A percentile compares a stretch with the other conserved stretches of the same genome.
These are phyloP conservation scores for Coemansia sp. DNA, from an alignment of 192 early-diverging fungal species.

Conservation along the genomic window DNA sequence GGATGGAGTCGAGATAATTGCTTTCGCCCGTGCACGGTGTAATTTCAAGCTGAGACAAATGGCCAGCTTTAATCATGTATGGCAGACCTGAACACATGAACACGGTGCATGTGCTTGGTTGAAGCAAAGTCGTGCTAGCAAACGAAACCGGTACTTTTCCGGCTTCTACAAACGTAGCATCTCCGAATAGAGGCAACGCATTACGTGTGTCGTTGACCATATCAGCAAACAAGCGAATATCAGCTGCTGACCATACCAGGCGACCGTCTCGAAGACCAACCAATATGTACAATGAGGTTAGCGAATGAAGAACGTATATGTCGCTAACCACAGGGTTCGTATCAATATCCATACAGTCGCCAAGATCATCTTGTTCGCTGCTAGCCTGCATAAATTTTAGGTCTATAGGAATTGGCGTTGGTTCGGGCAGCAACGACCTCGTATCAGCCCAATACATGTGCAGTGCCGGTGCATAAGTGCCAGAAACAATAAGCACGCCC, in stretches of 20 bases:
- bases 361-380: neutral
- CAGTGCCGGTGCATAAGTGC: slow-evolving; percentile 21
- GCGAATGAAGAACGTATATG: slow-evolving; percentile 16
- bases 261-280: slow-evolving; percentile 36
- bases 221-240: neutral
- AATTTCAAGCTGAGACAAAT: slow-evolving; percentile 8
- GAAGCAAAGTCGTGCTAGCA: neutral
- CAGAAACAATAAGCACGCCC: slow-evolving; percentile 8
- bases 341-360: slow-evolving; percentile 11
- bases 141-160: slow-evolving; percentile 7
- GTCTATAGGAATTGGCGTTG: neutral
- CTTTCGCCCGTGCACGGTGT: slow-evolving; percentile 15
- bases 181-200: neutral
- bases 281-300: slow-evolving; percentile 12
- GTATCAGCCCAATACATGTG: slow-evolving; percentile 8
- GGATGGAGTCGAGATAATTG: neutral
- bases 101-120: neutral
- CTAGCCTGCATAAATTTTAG: neutral
- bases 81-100: slow-evolving; percentile 5
- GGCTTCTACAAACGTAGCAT: neutral
- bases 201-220: neutral
- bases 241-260: neutral
- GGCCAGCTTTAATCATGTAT: slow-evolving; percentile 2
- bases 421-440: neutral
- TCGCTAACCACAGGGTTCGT: slow-evolving; percentile 18